Conservation (phyloP, 108 stramenopile genomes). For the Poteriospumella lacustris region DNA sequence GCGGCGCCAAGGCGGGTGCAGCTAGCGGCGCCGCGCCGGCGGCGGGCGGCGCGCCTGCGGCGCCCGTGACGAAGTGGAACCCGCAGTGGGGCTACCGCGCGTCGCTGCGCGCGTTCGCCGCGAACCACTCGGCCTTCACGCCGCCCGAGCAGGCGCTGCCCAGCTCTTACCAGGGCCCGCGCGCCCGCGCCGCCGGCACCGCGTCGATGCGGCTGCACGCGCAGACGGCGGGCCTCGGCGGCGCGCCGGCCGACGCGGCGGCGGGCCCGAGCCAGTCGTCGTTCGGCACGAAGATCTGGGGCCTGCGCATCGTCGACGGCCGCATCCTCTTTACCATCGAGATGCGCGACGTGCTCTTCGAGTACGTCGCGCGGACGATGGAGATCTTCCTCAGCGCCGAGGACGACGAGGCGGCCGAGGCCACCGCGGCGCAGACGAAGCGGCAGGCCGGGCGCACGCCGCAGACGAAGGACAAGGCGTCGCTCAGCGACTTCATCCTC, state of each 20-base stretch:
- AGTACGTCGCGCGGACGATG: neutral
- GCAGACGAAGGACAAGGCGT: no score
- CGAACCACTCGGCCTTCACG: slow-evolving; percentile 12
- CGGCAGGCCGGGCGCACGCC: no score
- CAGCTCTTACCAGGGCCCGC: neutral
- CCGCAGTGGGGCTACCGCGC: neutral
- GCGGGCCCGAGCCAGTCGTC: no score
- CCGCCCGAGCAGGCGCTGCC: slow-evolving; percentile 11
- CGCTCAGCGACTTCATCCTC: no score
- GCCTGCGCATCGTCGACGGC: neutral
- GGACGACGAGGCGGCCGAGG: no score
- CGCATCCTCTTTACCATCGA: neutral
- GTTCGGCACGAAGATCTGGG: slow-evolving; percentile 18
- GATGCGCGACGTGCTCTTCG: neutral
- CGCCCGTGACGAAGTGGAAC: neutral
- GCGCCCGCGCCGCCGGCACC: neutral
- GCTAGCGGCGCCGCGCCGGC: neutral
- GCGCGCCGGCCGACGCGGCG: no score
- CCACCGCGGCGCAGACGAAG: no score
- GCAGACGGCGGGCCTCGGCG: no score
- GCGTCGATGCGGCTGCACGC: no score
- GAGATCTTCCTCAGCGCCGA: neutral
- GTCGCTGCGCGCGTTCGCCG: neutral
- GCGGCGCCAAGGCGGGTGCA: no score
- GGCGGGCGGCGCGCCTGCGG: neutral